Base-by-base conservation (phyloP, 352 stramenopile genomes). In the Phytophthora ramorum region DNA sequence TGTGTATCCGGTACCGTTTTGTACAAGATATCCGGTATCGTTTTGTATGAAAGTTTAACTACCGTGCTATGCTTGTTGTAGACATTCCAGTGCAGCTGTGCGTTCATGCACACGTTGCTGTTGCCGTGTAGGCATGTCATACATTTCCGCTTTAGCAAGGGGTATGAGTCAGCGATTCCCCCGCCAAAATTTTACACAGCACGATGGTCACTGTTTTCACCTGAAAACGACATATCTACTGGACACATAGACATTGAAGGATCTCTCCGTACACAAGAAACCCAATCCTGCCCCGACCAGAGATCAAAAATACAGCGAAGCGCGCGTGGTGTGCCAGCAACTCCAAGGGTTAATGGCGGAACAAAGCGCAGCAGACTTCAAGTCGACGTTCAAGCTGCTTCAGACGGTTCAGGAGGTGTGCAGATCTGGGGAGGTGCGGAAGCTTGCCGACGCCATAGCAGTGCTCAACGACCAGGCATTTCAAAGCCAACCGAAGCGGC, bases 121-220 rank as follows among this genome's bases (percentile, higher is more conserved):
- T 16, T 69, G 13, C 61, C 52, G 9, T 69, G 61, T 13, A 24
- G 51, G 10, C 45, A 69, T 13, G 46, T 58, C 2, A 54, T 63
- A 22, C 51, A 37, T 44, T 60, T 49, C n/a, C 44, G 43, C 8
- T 0, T 12, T 2, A 19, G 7, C 12, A 4, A 54, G 22, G 7
- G 8, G 1, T 58, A 40, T n/a, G 61, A 63, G n/a, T 63, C 52
- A n/a, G 52, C 47, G 4, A 69, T 58, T 20, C 52, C 60, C 1
- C 41, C 53, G 0, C 45, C 45, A 47, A 52, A 52, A 12, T 58
- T 63, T 14, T 58, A 58, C 14, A 63, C 51, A 34, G 17, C 35
- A 2, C 61, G 52, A 7, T 69, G 52, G 37, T 59, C 52, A 3
- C 14, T 63, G 14, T 28, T 62, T n/a, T 1, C 34, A 3, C 35